Percentiles rank a stretch among this genome's conserved stretches.
These are phyloP conservation scores for Paracorniculantispora psalliotae DNA, from an alignment of 2,329 filamentous ascomycete species.

Conservation along the genomic window DNA sequence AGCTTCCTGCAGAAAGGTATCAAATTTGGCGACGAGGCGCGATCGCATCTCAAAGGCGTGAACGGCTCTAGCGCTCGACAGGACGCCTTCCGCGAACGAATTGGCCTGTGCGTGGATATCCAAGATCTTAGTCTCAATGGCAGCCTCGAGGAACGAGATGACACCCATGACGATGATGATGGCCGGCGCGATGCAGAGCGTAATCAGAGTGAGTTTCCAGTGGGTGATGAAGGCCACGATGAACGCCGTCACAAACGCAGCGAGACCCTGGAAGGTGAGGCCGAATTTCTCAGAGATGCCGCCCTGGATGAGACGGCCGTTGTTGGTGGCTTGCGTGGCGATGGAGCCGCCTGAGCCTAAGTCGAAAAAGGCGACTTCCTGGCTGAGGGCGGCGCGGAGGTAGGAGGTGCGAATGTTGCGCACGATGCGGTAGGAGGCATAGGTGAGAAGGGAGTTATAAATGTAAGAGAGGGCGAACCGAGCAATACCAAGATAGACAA, in stretches of 20 bases:
- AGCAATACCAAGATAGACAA: conserved; percentile 53
- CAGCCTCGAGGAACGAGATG: conserved; percentile 23
- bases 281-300: conserved; percentile 38
- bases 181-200: conserved; percentile 26
- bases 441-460: conserved; percentile 40
- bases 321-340: conserved; percentile 39
- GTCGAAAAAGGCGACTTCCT: conserved; percentile 48
- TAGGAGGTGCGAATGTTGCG: conserved; percentile 45
- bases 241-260: conserved; percentile 35
- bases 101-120: conserved; percentile 31
- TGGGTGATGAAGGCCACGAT: conserved; percentile 35
- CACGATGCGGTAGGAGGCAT: conserved; percentile 46
- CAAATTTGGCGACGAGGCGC: conserved; percentile 34
- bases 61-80: conserved; percentile 35
- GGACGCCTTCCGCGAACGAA: conserved; percentile 32
- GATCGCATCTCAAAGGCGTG: conserved; percentile 39
- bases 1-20: conserved; percentile 32
- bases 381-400: conserved; percentile 44
- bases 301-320: conserved; percentile 36
- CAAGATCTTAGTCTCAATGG: conserved; percentile 30
- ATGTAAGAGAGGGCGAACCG: conserved; percentile 47
- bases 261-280: conserved; percentile 33
- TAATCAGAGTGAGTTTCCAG: conserved; percentile 41
- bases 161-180: conserved; percentile 28
- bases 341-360: conserved; percentile 36